Conservation (phyloP, 2,329 filamentous ascomycete species). For the Cytospora chrysosperma region DNA sequence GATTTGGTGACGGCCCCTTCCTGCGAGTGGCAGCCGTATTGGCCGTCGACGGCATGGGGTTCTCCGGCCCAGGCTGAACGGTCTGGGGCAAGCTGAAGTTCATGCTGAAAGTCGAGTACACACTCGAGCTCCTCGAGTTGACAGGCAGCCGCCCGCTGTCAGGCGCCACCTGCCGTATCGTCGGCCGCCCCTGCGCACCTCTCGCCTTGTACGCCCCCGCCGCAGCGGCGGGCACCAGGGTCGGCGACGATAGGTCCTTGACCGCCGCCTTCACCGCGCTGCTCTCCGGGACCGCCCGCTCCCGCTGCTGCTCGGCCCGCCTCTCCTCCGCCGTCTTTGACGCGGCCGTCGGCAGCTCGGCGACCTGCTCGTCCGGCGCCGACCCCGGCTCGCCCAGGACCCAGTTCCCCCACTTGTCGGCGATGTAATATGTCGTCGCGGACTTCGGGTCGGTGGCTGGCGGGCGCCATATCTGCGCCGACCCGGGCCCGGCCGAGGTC, state of each 20-base stretch:
- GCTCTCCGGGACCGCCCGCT: constrained; percentile 8
- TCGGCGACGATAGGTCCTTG: constrained; percentile 23
- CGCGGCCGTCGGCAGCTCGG: constrained; percentile 28
- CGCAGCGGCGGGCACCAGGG: constrained; percentile 25
- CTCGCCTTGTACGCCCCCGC: background rate
- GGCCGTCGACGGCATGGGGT: constrained; percentile 26
- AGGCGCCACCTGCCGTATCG: constrained; percentile 20
- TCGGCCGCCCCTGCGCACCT: background rate
- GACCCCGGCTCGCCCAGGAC: constrained; percentile 41
- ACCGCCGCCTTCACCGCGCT: constrained; percentile 26
- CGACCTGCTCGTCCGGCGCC: constrained; percentile 30
- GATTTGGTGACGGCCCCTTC: background rate
- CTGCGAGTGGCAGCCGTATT: background rate
- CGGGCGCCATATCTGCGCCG: constrained; percentile 50
- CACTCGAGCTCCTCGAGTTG: constrained; percentile 35
- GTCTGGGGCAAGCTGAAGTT: constrained; percentile 32
- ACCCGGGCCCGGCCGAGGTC: constrained; percentile 32
- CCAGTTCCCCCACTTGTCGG: constrained; percentile 56
- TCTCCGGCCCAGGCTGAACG: constrained; percentile 22
- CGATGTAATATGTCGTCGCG: constrained; percentile 48
- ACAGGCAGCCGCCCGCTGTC: constrained; percentile 23
- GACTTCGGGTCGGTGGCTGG: constrained; percentile 46
- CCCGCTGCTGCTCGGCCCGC: constrained; percentile 13
- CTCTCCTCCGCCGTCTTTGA: constrained; percentile 22
- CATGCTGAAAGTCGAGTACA: constrained; percentile 33